Base-by-base conservation (phyloP, 2,329 filamentous ascomycete species). In the Berkeleyomyces rouxiae region DNA sequence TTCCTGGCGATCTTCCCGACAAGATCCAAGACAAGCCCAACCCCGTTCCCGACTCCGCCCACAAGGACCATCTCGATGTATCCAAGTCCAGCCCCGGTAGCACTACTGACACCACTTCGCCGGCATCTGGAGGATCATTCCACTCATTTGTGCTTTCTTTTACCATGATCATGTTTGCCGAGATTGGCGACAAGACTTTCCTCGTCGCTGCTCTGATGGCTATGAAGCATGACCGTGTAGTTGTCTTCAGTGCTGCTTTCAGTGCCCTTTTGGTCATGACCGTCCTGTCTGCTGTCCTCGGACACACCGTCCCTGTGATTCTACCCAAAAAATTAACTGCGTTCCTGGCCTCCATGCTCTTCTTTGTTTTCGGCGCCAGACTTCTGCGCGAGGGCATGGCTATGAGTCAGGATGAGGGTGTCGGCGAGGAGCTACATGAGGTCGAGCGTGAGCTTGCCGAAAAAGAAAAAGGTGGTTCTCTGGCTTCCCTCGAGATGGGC, bases 131-230 rank as follows among this genome's bases (percentile, higher is more conserved):
- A 23, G 63, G 63, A 66, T 88, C 89, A 16, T 78, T 85, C 69
- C 92, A 99, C 73, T 97, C 93, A 3, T 95, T 93, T 70, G 71
- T 95, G 10, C 84, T 97, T 40, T 95, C 93, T 13, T 84, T 96
- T 65, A 92, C 91, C 64, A 99, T 97, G 93, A 99, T 99, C 69
- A 78, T 97, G 66, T 87, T 97, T 69, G 96, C 92, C 57, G 93
- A 99, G 73, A 84, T 99, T 69, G 93, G 93, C 66, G 93, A 99
- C 81, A 99, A 99, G 77, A 99, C 93, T 0, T 99, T 99, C 77
- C 80, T 99, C 51, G 90, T 99, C 31, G 93, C 93, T 5, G 92
- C 91, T 6, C 82, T 99, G 16, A 99, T 99, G 93, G 93, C 93
- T 10, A 99, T 99, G 93, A 93, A 96, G 72, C 92, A 99, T 70